Evolutionary conservation across 371 early-diverging fungal genomes (phyloP).

Genomic region (Mucor irregularis): DNA sequence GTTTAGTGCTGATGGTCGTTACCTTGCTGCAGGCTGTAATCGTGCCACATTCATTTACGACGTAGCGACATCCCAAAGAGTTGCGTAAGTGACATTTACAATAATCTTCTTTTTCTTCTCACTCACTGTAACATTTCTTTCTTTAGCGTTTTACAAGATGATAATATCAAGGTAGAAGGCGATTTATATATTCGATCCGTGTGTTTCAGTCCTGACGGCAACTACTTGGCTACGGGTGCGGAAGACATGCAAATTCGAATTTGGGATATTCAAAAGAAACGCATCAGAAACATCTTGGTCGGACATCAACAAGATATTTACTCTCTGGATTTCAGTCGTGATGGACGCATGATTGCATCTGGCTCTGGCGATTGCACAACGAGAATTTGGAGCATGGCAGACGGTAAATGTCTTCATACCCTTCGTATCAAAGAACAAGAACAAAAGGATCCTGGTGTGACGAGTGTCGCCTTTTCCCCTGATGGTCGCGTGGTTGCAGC

Average conservation of each 20-base stretch:
- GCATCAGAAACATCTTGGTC: slow-evolving; percentile 61
- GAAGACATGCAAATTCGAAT: slow-evolving; percentile 94
- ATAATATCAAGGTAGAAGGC: slow-evolving; percentile 66
- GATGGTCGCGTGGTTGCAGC: slow-evolving; percentile 70
- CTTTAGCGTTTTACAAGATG: slow-evolving; percentile 75
- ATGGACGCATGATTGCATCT: slow-evolving; percentile 87
- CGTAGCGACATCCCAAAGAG: slow-evolving; percentile 68
- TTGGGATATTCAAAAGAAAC: slow-evolving; percentile 70
- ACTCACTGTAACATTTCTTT: not conserved
- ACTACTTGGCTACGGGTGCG: slow-evolving; percentile 93
- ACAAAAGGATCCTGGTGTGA: slow-evolving; percentile 89
- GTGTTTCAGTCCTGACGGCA: slow-evolving; percentile 95
- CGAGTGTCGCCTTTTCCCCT: slow-evolving; percentile 86
- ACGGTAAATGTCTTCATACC: slow-evolving; percentile 67
- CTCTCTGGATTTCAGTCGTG: slow-evolving; percentile 88
- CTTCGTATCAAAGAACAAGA: slow-evolving; percentile 76
- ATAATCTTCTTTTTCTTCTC: not conserved
- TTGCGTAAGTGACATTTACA: slow-evolving; percentile 76
- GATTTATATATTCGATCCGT: slow-evolving; percentile 96
- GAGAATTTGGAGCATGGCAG: slow-evolving; percentile 83
- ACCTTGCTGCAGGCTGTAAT: slow-evolving; percentile 95
- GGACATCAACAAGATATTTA: slow-evolving; percentile 97
- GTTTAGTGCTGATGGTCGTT: slow-evolving; percentile 91
- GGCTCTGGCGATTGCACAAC: slow-evolving; percentile 93
- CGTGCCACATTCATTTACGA: slow-evolving; percentile 89